phyloP scores from a whole-genome alignment of 2,329 filamentous ascomycete species.

The Laburnicola sp. region DNA sequence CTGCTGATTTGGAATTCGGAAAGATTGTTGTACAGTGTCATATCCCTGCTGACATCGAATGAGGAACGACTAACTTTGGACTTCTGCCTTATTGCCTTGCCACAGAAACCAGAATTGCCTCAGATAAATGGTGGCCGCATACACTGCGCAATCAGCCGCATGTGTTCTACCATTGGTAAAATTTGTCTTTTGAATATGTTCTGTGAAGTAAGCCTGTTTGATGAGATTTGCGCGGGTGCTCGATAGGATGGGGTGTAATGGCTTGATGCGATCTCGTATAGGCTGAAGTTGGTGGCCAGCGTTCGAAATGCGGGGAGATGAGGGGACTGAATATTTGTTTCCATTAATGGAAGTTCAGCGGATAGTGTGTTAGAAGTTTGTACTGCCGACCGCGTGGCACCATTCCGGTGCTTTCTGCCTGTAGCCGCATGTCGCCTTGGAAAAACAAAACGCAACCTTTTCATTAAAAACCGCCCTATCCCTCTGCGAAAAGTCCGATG shows the following conservation, averaged over 20 bases:
- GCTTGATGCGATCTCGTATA: constrained; percentile 6
- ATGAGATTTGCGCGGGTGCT: neutral
- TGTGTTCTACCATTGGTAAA: neutral
- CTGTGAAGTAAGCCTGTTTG: neutral
- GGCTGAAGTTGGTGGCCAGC: constrained; percentile 14
- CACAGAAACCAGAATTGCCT: constrained; percentile 13
- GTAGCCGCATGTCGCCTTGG: neutral
- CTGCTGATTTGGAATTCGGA: constrained; percentile 7
- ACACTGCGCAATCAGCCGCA: constrained; percentile 9
- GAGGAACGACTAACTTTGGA: constrained; percentile 1
- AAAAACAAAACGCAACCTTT: no score
- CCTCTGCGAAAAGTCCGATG: no score
- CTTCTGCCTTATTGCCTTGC: constrained; percentile 4
- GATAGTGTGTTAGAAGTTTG: constrained; percentile 17
- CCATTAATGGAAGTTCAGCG: constrained; percentile 12
- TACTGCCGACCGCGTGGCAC: constrained; percentile 12
- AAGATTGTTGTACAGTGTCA: constrained; percentile 9
- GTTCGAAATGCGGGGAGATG: constrained; percentile 5
- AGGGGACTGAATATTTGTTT: neutral
- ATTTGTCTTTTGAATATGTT: neutral
- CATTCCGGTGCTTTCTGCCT: constrained; percentile 14
- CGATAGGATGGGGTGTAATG: neutral
- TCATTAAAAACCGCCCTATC: no score
- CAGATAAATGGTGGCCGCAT: constrained; percentile 15
- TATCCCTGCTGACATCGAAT: constrained; percentile 7